phyloP scores from a whole-genome alignment of 1,139 yeast species.

The Lodderomyces beijingensis region DNA sequence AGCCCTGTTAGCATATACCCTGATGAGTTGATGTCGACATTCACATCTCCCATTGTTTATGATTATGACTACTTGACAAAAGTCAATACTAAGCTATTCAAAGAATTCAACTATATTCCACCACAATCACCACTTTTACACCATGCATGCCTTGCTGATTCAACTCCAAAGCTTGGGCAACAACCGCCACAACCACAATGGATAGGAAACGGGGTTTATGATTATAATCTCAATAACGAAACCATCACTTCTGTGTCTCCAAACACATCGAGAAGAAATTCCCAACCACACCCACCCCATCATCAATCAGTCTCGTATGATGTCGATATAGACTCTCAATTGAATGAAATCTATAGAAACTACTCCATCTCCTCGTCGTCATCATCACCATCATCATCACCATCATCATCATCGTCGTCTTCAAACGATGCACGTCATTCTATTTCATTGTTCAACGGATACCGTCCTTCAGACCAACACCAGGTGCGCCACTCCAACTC shows the following conservation, averaged over 20 bases:
- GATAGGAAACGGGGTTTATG: slow-evolving; percentile 7
- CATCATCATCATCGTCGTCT: slow-evolving; percentile 3
- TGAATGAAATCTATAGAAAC: slow-evolving; percentile 10
- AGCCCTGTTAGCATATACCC: slow-evolving; percentile 8
- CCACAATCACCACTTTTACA: slow-evolving; percentile 17
- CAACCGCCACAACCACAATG: slow-evolving; percentile 26
- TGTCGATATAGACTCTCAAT: slow-evolving; percentile 11
- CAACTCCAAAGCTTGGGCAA: slow-evolving; percentile 20
- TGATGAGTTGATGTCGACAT: slow-evolving; percentile 8
- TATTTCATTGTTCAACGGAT: too few relatives aligned
- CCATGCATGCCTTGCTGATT: slow-evolving; percentile 5
- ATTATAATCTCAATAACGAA: not conserved
- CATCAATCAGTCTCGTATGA: slow-evolving; percentile 10
- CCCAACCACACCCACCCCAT: slow-evolving; percentile 2
- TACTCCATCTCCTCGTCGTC: slow-evolving; percentile 3
- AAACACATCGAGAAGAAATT: slow-evolving; percentile 2
- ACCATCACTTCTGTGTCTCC: not conserved
- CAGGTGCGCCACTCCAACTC: not conserved
- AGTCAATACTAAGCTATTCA: slow-evolving; percentile 37
- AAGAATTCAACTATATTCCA: slow-evolving; percentile 31
- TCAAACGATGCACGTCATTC: slow-evolving; percentile 4
- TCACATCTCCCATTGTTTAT: slow-evolving; percentile 42
- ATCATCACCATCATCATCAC: slow-evolving; percentile 3
- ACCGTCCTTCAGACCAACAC: slow-evolving; percentile 2
- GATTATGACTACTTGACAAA: slow-evolving; percentile 41